Evolutionary conservation across 2,329 filamentous ascomycete genomes (phyloP).

Genomic region (Thielaviopsis punctulata): DNA sequence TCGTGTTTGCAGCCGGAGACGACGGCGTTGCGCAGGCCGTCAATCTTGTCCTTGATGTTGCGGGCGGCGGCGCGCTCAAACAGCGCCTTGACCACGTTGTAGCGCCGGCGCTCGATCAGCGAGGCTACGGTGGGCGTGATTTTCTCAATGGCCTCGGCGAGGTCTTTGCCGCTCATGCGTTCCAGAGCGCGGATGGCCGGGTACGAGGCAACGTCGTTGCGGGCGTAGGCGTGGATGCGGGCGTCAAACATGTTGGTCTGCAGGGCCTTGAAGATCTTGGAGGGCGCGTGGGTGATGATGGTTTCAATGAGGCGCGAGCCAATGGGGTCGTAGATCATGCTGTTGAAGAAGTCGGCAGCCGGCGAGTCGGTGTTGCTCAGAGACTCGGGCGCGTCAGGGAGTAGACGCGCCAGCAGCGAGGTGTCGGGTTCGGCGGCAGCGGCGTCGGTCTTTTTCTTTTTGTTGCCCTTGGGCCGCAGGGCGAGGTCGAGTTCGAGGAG

Average conservation of each 20-base stretch:
- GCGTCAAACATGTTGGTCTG: conserved; percentile 66
- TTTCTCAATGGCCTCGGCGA: conserved; percentile 53
- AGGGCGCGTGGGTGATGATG: conserved; percentile 62
- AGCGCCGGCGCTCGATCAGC: conserved; percentile 58
- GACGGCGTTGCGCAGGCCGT: conserved; percentile 29
- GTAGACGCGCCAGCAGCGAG: conserved; percentile 55
- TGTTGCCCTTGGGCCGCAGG: conserved; percentile 47
- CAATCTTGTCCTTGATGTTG: conserved; percentile 35
- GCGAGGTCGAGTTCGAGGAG: conserved; percentile 74
- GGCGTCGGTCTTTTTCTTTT: conserved; percentile 35
- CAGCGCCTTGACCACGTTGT: conserved; percentile 62
- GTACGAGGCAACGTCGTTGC: conserved; percentile 82
- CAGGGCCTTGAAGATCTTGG: conserved; percentile 78
- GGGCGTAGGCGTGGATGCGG: conserved; percentile 61
- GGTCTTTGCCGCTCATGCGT: conserved; percentile 70
- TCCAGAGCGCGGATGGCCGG: conserved; percentile 70
- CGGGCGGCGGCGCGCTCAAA: conserved; percentile 69
- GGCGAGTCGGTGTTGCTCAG: conserved; percentile 56
- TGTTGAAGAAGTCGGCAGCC: conserved; percentile 61
- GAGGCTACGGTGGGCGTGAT: conserved; percentile 56
- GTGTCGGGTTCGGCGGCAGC: conserved; percentile 19
- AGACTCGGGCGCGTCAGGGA: conserved; percentile 57
- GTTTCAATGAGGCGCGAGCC: conserved; percentile 82
- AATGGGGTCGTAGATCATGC: conserved; percentile 75
- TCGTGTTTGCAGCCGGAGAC: conserved; percentile 30